Percentiles rank a stretch among this genome's conserved stretches.
These are phyloP conservation scores for Fusarium pseudoanthophilum DNA, from an alignment of 2,329 filamentous ascomycete genomes.

Conservation along the genomic window DNA sequence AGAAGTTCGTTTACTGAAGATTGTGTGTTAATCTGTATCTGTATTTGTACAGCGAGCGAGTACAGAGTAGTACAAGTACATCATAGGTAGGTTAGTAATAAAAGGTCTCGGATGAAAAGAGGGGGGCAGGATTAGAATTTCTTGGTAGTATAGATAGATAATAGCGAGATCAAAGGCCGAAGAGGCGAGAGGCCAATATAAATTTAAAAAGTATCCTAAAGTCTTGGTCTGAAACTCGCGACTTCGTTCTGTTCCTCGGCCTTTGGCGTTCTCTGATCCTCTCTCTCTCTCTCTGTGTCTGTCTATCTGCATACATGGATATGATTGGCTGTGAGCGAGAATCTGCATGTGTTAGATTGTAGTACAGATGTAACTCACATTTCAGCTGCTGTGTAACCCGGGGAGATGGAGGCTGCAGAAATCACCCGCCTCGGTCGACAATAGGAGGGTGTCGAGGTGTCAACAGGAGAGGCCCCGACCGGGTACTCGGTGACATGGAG, in stretches of 20 bases:
- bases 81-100: too few relatives aligned
- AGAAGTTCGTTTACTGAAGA: background rate
- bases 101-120: background rate
- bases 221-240: constrained; percentile 1
- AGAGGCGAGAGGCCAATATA: background rate
- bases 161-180: constrained; percentile 3
- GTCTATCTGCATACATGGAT: background rate
- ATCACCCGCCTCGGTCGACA: constrained; percentile 30
- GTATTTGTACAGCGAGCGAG: background rate
- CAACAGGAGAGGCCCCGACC: constrained; percentile 6
- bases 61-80: background rate
- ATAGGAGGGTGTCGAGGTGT: background rate
- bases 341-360: background rate
- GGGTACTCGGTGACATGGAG: constrained; percentile 32
- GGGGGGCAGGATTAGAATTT: background rate
- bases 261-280: background rate
- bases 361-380: background rate
- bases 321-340: background rate
- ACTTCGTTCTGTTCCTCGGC: constrained; percentile 18
- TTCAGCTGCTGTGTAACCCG: constrained; percentile 16
- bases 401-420: constrained; percentile 34
- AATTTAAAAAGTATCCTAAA: background rate
- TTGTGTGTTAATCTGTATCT: too few relatives aligned
- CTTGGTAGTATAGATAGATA: background rate
- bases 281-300: too few relatives aligned